Evolutionary conservation across 176 grass and related monocot species (phyloP).

Genomic region (Cymbopogon citratus): DNA sequence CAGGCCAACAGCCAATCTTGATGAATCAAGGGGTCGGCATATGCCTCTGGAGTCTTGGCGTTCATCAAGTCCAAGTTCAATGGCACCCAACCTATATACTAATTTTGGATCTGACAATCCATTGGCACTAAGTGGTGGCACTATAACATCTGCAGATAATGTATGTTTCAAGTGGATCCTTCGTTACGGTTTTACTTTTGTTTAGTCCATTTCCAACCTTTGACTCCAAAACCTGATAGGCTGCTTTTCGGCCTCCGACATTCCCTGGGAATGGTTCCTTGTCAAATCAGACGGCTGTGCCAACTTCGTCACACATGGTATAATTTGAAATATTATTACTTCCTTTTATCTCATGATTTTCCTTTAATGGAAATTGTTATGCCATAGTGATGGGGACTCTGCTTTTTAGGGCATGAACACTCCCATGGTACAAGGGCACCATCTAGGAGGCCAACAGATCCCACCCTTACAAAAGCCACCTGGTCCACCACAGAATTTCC

Average conservation of each 20-base stretch:
- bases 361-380: slow-evolving; percentile 16
- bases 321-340: not conserved
- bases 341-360: slow-evolving; percentile 13
- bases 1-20: slow-evolving; percentile 88
- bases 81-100: slow-evolving; percentile 64
- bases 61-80: slow-evolving; percentile 59
- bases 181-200: slow-evolving; percentile 18
- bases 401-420: slow-evolving; percentile 61
- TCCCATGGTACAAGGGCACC: slow-evolving; percentile 51
- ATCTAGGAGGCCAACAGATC: slow-evolving; percentile 58
- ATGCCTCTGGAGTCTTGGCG: slow-evolving; percentile 69
- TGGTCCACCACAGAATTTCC: slow-evolving; percentile 48
- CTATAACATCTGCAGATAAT: slow-evolving; percentile 51
- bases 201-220: slow-evolving; percentile 27
- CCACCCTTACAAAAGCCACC: slow-evolving; percentile 61
- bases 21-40: slow-evolving; percentile 59
- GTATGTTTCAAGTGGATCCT: slow-evolving; percentile 44
- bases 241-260: slow-evolving; percentile 44
- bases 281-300: slow-evolving; percentile 46
- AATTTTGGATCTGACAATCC: slow-evolving; percentile 60
- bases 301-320: slow-evolving; percentile 73
- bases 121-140: slow-evolving; percentile 34
- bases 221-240: slow-evolving; percentile 31
- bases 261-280: slow-evolving; percentile 53
- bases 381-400: slow-evolving; percentile 11